Conservation (phyloP, 228 moss, liverwort and hornwort genomes). For the Sphagnum fallax region DNA sequence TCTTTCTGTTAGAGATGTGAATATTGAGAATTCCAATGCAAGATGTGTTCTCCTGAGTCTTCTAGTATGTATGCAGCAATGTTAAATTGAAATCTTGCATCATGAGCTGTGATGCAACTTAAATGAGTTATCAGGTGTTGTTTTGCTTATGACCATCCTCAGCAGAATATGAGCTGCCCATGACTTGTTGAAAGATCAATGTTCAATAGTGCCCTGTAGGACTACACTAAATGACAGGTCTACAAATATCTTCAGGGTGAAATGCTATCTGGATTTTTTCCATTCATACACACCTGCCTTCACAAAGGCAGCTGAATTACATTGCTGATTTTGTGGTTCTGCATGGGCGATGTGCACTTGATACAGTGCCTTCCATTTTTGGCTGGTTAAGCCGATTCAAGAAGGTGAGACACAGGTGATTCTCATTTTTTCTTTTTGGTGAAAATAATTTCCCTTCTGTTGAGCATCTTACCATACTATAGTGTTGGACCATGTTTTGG, state of each 20-base stretch:
- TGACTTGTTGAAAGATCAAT: too few relatives aligned
- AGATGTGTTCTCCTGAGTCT: too few relatives aligned
- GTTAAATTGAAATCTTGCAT: background rate
- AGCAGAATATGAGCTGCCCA: too few relatives aligned
- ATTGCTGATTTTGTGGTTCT: background rate
- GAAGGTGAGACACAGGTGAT: slow-evolving; percentile 47
- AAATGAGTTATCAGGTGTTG: background rate
- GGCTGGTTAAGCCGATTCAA: slow-evolving; percentile 71
- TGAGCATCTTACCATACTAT: background rate
- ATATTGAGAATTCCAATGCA: too few relatives aligned
- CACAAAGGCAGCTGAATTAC: too few relatives aligned
- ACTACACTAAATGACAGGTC: too few relatives aligned
- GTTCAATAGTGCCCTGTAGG: too few relatives aligned
- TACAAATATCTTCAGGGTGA: too few relatives aligned
- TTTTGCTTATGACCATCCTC: too few relatives aligned
- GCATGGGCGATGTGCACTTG: slow-evolving; percentile 9
- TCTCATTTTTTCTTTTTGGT: background rate
- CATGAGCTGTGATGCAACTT: background rate
- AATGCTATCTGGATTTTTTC: too few relatives aligned
- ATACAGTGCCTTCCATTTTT: slow-evolving; percentile 71
- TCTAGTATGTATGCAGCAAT: background rate
- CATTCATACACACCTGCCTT: too few relatives aligned
- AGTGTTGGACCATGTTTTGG: background rate
- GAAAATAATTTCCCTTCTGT: background rate
- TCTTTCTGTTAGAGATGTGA: background rate